Base-by-base conservation (phyloP, 1,284 basidiomycete species). In the Sporisorium scitamineum region DNA sequence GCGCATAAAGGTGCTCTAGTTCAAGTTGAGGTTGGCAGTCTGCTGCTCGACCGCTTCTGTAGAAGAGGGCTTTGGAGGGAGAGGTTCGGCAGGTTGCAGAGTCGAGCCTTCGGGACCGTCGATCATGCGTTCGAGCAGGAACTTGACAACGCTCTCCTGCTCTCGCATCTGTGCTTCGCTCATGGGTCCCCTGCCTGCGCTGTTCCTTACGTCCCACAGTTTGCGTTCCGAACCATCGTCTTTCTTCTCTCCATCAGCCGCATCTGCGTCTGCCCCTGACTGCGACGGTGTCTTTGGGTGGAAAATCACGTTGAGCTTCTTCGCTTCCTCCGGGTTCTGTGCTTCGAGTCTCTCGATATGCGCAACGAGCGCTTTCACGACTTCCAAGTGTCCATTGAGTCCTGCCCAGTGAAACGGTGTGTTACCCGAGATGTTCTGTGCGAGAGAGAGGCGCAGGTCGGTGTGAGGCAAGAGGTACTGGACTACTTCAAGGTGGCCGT, bases 341-440 rank as follows among this genome's bases (percentile, higher is more conserved):
- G 20, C 32, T 50, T 79, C 76, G 31, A 78, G 58, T 31, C 59
- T 61, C n/a, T 85, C 81, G 27, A 84, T 81, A 11, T 65, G 60
- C 11, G 70, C 59, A 2, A 83, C 67, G 31, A 85, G 73, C 7
- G 56, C 52, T 34, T 75, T 71, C 58, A 80, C 82, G 8, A 73
- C 48, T 3, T 66, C 61, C 13, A 83, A 51, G 53, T 85, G 83
- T 0, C 84, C 84, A 55, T 85, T 85, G 32, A 85, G 77, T 2
- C 80, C 80, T 0, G 84, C 84, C 84, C 84, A 85, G 70, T 85
- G 84, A 16, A 85, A 60, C 5, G 84, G 65, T 5, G 84, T 85
- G 66, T 84, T 85, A 54, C 84, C 84, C 0, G 82, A 63, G 1
- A 59, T 29, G 67, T 85, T 85, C 52, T 78, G 81, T 22, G 61